Conservation (phyloP, 2,329 filamentous ascomycete genomes). For the Penicillium sp. region DNA sequence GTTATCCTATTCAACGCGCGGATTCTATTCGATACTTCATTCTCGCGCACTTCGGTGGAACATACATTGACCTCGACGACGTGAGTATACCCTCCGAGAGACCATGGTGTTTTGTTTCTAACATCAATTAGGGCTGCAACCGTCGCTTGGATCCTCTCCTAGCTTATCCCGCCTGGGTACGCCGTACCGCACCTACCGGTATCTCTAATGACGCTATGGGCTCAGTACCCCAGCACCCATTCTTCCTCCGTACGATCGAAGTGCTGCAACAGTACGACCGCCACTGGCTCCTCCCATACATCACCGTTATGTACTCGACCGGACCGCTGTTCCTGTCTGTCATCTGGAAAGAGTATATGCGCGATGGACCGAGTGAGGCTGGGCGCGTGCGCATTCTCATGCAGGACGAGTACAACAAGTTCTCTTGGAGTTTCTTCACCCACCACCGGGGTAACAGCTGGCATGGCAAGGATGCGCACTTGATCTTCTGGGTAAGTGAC, state of each 20-base stretch:
- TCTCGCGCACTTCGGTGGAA: slow-evolving; percentile 72
- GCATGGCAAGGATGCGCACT: slow-evolving; percentile 62
- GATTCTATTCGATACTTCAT: slow-evolving; percentile 80
- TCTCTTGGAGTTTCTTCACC: slow-evolving; percentile 71
- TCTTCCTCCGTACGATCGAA: slow-evolving; percentile 69
- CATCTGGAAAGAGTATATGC: slow-evolving; percentile 72
- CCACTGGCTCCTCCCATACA: slow-evolving; percentile 69
- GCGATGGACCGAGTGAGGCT: slow-evolving; percentile 42
- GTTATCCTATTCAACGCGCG: slow-evolving; percentile 72
- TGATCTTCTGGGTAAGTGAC: slow-evolving; percentile 62
- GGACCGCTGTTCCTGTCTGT: slow-evolving; percentile 75
- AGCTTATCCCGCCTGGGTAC: slow-evolving; percentile 68
- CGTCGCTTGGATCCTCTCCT: slow-evolving; percentile 67
- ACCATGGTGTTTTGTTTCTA: slow-evolving; percentile 2
- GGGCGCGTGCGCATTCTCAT: slow-evolving; percentile 67
- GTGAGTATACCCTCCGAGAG: slow-evolving; percentile 39
- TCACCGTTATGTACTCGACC: slow-evolving; percentile 77
- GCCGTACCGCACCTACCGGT: slow-evolving; percentile 71
- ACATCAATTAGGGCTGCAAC: slow-evolving; percentile 59
- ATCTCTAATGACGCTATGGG: slow-evolving; percentile 83
- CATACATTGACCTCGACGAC: slow-evolving; percentile 79
- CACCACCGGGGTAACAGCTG: slow-evolving; percentile 65
- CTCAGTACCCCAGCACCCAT: slow-evolving; percentile 68
- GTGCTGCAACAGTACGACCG: slow-evolving; percentile 66
- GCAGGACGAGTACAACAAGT: slow-evolving; percentile 67